These are phyloP conservation scores for Penicillium sp. DNA, from an alignment of 2,329 filamentous ascomycete species.

Conservation along the genomic window DNA sequence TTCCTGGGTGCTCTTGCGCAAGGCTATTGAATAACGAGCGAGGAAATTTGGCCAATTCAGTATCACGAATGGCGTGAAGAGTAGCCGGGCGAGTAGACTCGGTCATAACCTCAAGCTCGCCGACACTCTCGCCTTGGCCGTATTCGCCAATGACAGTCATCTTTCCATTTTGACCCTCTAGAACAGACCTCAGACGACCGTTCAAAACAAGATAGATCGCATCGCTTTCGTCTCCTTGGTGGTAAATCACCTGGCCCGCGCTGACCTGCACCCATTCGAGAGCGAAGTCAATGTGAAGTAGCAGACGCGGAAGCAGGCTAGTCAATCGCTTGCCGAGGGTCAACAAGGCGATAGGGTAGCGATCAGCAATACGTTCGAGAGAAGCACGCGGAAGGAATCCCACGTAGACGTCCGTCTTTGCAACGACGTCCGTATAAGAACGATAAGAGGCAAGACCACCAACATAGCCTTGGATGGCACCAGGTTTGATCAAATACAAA, in stretches of 20 bases:
- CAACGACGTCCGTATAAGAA: constrained; percentile 94
- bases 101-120: constrained; percentile 93
- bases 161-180: constrained; percentile 75
- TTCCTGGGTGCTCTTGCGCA: constrained; percentile 93
- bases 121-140: constrained; percentile 95
- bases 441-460: constrained; percentile 92
- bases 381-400: constrained; percentile 85
- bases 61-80: constrained; percentile 92
- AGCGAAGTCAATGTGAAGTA: constrained; percentile 96
- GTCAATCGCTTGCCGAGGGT: constrained; percentile 96
- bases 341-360: constrained; percentile 84
- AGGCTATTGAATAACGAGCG: constrained; percentile 96
- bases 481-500: constrained; percentile 88
- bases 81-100: constrained; percentile 89
- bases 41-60: constrained; percentile 92
- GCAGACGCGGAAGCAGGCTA: constrained; percentile 79
- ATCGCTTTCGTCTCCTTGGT: constrained; percentile 92
- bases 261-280: constrained; percentile 97
- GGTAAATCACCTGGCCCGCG: constrained; percentile 90
- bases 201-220: constrained; percentile 98
- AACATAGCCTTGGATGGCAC: constrained; percentile 89
- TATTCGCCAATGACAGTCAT: constrained; percentile 88
- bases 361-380: constrained; percentile 87
- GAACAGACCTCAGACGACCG: constrained; percentile 78
- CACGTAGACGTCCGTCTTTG: constrained; percentile 97